phyloP scores from a whole-genome alignment of 768 basidiomycete genomes.

The Xerocomus spinulosus region DNA sequence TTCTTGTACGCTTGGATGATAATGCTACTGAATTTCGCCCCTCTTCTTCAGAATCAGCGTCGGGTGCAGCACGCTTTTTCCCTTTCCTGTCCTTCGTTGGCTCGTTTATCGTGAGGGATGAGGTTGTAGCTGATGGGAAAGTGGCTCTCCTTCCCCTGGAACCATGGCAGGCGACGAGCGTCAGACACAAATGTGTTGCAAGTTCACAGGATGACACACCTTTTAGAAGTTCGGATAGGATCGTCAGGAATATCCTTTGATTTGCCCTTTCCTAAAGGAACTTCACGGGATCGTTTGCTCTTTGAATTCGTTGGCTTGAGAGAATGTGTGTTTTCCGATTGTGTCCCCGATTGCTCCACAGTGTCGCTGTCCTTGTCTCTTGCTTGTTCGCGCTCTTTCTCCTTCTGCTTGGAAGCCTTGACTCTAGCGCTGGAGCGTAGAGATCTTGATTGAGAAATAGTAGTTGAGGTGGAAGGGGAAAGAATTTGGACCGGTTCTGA shows the following conservation, averaged over 20 bases:
- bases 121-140: slow-evolving; percentile 36
- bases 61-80: slow-evolving; percentile 86
- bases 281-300: slow-evolving; percentile 51
- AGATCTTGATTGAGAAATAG: slow-evolving; percentile 49
- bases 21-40: slow-evolving; percentile 38
- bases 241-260: slow-evolving; percentile 57
- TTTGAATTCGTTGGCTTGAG: slow-evolving; percentile 37
- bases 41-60: slow-evolving; percentile 66
- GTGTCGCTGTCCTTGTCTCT: slow-evolving; percentile 52
- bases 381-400: slow-evolving; percentile 49
- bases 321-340: slow-evolving; percentile 43
- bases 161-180: slow-evolving; percentile 30
- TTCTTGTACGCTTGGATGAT: slow-evolving; percentile 60
- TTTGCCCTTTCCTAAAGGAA: slow-evolving; percentile 53
- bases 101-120: slow-evolving; percentile 69
- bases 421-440: slow-evolving; percentile 74
- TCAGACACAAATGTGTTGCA: slow-evolving; percentile 20
- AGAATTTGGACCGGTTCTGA: slow-evolving; percentile 32
- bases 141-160: slow-evolving; percentile 59
- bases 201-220: slow-evolving; percentile 45
- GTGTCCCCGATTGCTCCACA: slow-evolving; percentile 37
- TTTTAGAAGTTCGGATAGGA: slow-evolving; percentile 49
- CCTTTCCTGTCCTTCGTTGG: slow-evolving; percentile 73
- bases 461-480: slow-evolving; percentile 32
- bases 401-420: slow-evolving; percentile 70